phyloP scores from a whole-genome alignment of 148 eudicot species.

The Beta vulgaris region DNA sequence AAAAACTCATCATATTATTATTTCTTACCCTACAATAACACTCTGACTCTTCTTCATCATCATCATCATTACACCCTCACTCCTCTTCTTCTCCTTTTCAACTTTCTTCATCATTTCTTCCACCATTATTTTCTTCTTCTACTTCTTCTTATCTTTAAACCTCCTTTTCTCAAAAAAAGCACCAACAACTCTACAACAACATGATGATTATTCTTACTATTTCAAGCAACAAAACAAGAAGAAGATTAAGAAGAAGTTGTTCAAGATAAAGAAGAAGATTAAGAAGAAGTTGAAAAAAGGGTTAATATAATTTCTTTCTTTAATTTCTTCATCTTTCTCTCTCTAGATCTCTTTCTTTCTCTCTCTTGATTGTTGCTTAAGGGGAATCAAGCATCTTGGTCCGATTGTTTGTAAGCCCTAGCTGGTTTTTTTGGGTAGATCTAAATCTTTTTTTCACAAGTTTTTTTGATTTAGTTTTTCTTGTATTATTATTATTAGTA shows the following conservation, averaged over 20 bases:
- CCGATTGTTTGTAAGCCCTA: conserved; percentile 32
- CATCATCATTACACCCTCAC: conserved; percentile 6
- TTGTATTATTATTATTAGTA: neutral
- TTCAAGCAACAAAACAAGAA: neutral
- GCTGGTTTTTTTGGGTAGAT: conserved; percentile 10
- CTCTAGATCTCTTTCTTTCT: neutral
- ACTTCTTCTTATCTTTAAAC: neutral
- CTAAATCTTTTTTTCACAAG: conserved; percentile 11
- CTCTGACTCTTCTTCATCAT: conserved; percentile 9
- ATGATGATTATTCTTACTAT: neutral
- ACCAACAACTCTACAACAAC: neutral
- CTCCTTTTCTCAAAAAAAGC: no score
- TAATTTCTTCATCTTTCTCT: neutral
- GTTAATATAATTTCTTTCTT: neutral
- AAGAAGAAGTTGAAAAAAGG: conserved; percentile 4
- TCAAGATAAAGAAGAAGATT: no score
- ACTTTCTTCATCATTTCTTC: neutral
- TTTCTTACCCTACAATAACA: neutral
- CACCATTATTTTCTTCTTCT: neutral
- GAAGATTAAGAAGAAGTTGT: no score
- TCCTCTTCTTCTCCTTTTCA: neutral
- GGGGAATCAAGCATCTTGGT: conserved; percentile 45
- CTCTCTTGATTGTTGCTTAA: conserved; percentile 19
- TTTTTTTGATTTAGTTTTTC: neutral
- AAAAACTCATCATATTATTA: no score